Conservation (phyloP, 768 basidiomycete species). For the Trametes sanguinea region DNA sequence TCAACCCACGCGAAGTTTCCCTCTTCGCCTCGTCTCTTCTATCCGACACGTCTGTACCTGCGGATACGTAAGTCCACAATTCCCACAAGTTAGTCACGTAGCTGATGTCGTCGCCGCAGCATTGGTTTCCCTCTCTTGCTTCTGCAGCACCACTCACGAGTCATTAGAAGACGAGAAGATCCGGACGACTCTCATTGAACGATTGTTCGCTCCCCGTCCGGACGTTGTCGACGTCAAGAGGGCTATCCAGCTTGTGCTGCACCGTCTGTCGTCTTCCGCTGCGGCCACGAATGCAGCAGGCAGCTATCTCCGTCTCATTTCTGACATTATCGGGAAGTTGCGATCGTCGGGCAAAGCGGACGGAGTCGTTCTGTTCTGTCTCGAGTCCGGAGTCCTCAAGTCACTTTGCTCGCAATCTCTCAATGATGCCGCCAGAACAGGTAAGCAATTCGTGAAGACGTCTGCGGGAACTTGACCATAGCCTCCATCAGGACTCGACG, state of each 20-base stretch:
- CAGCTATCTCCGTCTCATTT: slow-evolving; percentile 14
- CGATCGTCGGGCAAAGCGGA: neutral
- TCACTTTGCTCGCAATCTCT: neutral
- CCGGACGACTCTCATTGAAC: slow-evolving; percentile 40
- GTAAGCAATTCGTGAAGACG: neutral
- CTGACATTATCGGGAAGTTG: slow-evolving; percentile 1
- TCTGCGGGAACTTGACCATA: no score
- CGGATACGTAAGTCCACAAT: slow-evolving; percentile 31
- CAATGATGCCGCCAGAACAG: neutral
- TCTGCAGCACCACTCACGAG: slow-evolving; percentile 33
- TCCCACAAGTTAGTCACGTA: no score
- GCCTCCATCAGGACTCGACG: neutral
- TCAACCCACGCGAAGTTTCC: slow-evolving; percentile 44
- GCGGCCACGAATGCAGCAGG: slow-evolving; percentile 11
- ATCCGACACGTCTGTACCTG: slow-evolving; percentile 26
- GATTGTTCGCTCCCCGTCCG: slow-evolving; percentile 32
- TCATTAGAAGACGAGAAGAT: slow-evolving; percentile 26
- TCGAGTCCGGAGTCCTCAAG: slow-evolving; percentile 10
- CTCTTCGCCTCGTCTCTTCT: slow-evolving; percentile 44
- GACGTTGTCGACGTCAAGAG: slow-evolving; percentile 37
- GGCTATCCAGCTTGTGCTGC: slow-evolving; percentile 41
- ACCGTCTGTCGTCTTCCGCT: slow-evolving; percentile 31
- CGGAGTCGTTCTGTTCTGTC: neutral
- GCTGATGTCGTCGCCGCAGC: no score
- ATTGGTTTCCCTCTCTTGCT: slow-evolving; percentile 50